phyloP scores from a whole-genome alignment of 2,329 filamentous ascomycete genomes.

The Aspergillus pseudoglaucus region DNA sequence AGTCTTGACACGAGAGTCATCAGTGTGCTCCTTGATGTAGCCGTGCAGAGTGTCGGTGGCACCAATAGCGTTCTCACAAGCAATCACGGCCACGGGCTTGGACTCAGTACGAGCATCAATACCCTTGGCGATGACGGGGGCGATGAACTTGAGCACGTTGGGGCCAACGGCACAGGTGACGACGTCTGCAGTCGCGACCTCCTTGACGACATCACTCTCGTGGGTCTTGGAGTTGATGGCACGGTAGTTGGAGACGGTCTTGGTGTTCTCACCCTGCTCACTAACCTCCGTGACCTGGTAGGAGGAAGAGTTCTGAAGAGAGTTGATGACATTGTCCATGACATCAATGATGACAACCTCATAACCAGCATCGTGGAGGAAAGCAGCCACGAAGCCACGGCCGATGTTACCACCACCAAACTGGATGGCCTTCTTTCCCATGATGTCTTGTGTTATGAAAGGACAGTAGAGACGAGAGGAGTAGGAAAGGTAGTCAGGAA shows the following conservation, averaged over 20 bases:
- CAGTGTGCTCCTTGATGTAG: slow-evolving; percentile 74
- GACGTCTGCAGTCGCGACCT: slow-evolving; percentile 79
- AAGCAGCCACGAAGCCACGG: slow-evolving; percentile 81
- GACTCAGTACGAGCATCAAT: slow-evolving; percentile 65
- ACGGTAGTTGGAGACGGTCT: slow-evolving; percentile 88
- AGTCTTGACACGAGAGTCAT: slow-evolving; percentile 58
- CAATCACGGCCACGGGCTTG: slow-evolving; percentile 80
- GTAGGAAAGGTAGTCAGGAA: not conserved
- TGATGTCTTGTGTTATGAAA: slow-evolving; percentile 14
- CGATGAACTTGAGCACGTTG: slow-evolving; percentile 93
- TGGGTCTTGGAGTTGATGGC: slow-evolving; percentile 92
- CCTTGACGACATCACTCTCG: slow-evolving; percentile 71
- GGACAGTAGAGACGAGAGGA: not conserved
- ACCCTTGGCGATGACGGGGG: slow-evolving; percentile 89
- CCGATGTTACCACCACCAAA: slow-evolving; percentile 84
- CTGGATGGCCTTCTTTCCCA: slow-evolving; percentile 66
- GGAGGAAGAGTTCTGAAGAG: slow-evolving; percentile 65
- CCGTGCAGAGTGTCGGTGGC: slow-evolving; percentile 81
- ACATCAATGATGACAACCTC: slow-evolving; percentile 97
- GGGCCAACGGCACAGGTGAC: slow-evolving; percentile 97
- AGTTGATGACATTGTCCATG: slow-evolving; percentile 71
- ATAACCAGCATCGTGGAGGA: slow-evolving; percentile 90
- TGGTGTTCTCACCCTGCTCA: slow-evolving; percentile 69
- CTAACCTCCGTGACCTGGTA: slow-evolving; percentile 95
- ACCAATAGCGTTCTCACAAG: slow-evolving; percentile 95